These are phyloP conservation scores for Xylaria intraflava DNA, from an alignment of 495 filamentous ascomycete genomes.

Conservation along the genomic window DNA sequence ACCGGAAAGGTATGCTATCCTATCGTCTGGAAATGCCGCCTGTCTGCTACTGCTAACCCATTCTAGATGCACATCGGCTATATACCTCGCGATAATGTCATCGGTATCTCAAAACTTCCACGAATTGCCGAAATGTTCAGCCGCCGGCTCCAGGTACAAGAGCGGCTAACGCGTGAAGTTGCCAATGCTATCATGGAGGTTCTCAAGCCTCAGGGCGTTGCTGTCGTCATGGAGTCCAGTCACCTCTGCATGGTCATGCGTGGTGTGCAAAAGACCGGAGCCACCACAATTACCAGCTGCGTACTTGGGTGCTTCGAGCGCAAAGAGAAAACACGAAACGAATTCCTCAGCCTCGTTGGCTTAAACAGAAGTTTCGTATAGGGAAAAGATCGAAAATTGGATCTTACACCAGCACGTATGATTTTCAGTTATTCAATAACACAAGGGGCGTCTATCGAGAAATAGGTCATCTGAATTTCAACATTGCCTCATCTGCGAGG, in stretches of 20 bases:
- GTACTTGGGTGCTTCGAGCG: slow-evolving; percentile 91
- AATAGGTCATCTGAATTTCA: slow-evolving; percentile 21
- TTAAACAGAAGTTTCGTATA: slow-evolving; percentile 49
- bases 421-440: background rate
- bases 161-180: slow-evolving; percentile 91
- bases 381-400: background rate
- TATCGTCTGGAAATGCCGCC: too few relatives aligned
- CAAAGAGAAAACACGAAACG: slow-evolving; percentile 87
- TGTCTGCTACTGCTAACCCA: background rate
- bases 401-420: background rate
- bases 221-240: slow-evolving; percentile 93
- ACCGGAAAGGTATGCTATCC: slow-evolving; percentile 67
- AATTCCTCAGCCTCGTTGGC: slow-evolving; percentile 74
- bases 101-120: slow-evolving; percentile 92
- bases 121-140: slow-evolving; percentile 97
- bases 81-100: slow-evolving; percentile 77
- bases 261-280: slow-evolving; percentile 82
- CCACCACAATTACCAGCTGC: slow-evolving; percentile 88
- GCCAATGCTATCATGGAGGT: slow-evolving; percentile 90
- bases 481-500: slow-evolving; percentile 21
- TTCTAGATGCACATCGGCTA: slow-evolving; percentile 94
- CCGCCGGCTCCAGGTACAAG: slow-evolving; percentile 86
- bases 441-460: background rate
- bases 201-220: slow-evolving; percentile 88
- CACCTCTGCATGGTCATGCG: slow-evolving; percentile 99